Evolutionary conservation across 257 asterid genomes (phyloP).

Genomic region (Verbena officinalis): DNA sequence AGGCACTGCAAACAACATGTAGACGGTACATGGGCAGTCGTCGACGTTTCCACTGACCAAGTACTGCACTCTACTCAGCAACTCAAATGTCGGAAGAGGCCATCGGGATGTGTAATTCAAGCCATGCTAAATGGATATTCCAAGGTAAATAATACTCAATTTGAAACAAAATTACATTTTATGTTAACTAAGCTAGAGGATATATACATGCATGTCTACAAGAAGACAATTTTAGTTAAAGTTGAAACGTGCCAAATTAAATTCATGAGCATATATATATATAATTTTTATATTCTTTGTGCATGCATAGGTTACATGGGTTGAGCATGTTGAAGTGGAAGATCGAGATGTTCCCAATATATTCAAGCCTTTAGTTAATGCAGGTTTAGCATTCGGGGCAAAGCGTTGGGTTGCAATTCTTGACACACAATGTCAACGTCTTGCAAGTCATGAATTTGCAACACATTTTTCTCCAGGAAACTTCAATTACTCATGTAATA

Average conservation of each 20-base stretch:
- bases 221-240: no score
- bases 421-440: conserved; percentile 46
- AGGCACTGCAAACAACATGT: conserved; percentile 39
- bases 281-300: background rate
- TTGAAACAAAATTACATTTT: no score
- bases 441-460: conserved; percentile 19
- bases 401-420: conserved; percentile 57
- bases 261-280: no score
- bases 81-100: conserved; percentile 46
- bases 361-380: conserved; percentile 42
- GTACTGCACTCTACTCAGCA: background rate
- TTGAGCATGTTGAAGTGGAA: conserved; percentile 59
- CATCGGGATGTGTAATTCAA: conserved; percentile 62
- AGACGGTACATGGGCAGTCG: conserved; percentile 53
- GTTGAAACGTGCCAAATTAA: no score
- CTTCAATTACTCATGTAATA: conserved; percentile 22
- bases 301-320: conserved; percentile 49
- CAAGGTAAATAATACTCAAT: conserved; percentile 48
- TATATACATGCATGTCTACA: no score
- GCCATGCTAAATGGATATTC: conserved; percentile 46
- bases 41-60: conserved; percentile 57
- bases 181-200: no score
- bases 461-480: conserved; percentile 16
- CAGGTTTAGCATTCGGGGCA: conserved; percentile 66
- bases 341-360: conserved; percentile 32